Conservation (phyloP, 441 rosid genomes). For the Arabidopsis lyrata region DNA sequence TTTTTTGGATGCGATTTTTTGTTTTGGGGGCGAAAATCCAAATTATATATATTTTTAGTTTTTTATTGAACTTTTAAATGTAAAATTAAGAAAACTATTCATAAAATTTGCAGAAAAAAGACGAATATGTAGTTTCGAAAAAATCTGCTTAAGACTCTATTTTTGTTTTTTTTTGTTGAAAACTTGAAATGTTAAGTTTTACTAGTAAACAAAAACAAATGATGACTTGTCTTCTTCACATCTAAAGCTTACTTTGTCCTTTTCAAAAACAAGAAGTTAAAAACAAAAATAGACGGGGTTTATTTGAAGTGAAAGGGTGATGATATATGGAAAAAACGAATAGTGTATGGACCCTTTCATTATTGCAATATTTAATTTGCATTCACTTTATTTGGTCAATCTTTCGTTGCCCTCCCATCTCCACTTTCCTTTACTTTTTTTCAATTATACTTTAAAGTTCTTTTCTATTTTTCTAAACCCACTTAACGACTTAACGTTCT, state of each 20-base stretch:
- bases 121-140: not conserved
- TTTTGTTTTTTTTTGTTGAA: not conserved
- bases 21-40: not conserved
- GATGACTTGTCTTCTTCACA: not conserved
- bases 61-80: not conserved
- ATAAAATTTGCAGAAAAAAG: not conserved
- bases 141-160: too few species aligned
- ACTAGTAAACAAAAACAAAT: not conserved
- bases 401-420: slow-evolving; percentile 6
- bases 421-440: not conserved
- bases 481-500: too few species aligned
- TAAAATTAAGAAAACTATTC: not conserved
- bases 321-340: slow-evolving; percentile 16
- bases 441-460: not conserved
- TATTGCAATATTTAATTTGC: slow-evolving; percentile 19
- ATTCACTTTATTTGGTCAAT: slow-evolving; percentile 34
- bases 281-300: not conserved
- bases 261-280: slow-evolving; percentile 10
- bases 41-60: not conserved
- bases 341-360: slow-evolving; percentile 26
- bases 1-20: not conserved
- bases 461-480: not conserved
- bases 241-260: not conserved
- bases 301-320: slow-evolving; percentile 24
- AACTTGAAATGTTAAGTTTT: not conserved